Evolutionary conservation across 1,284 basidiomycete species (phyloP), one percentile per base, ranked within the genome.

Genomic region (Ceratobasidium sp.): DNA sequence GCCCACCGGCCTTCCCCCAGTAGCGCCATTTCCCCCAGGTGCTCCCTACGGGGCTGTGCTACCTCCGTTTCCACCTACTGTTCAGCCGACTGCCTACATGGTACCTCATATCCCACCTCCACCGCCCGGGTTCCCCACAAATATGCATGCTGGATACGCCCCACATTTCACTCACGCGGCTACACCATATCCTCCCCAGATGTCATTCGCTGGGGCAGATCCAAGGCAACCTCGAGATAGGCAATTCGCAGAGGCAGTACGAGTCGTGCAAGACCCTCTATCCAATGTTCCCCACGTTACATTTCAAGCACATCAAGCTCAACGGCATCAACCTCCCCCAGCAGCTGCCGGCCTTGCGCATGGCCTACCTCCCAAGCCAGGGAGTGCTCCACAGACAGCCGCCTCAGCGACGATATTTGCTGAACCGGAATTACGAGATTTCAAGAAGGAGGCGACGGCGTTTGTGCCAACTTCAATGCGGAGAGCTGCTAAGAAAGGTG

Each of bases 371-470:
- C 55, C 49, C n/a, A 57, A 67, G 58, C 47, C 68, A 50, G 40
- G 52, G 31, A 40, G 38, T 43, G 64, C 69, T 32, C 72, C 74
- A 32, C 71, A 76, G 15, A 69, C 78, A 12, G 77, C 78, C 25
- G 79, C 82, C 0, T 79, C 83, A 6, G 92, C 92, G 0, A 90
- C 86, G 0, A 87, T 96, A 67, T 88, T 86, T 17, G 93, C 93
- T 0, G 93, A 82, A 55, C 93, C 95, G 1, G 84, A 93, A 75
- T 78, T 98, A 52, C 89, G 94, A 25, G 92, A 98, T 77, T 83
- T 97, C 73, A 93, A 94, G 80, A 94, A 93, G 77, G 94, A 98
- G 77, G 88, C 90, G 7, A 95, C 93, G 0, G 86, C 91, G 0
- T 97, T 98, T 75, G 87, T 96, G 1, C 94, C 94, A 0, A 73